Base-by-base conservation (phyloP, 2,329 filamentous ascomycete species). In the Colletotrichum zoysiae region DNA sequence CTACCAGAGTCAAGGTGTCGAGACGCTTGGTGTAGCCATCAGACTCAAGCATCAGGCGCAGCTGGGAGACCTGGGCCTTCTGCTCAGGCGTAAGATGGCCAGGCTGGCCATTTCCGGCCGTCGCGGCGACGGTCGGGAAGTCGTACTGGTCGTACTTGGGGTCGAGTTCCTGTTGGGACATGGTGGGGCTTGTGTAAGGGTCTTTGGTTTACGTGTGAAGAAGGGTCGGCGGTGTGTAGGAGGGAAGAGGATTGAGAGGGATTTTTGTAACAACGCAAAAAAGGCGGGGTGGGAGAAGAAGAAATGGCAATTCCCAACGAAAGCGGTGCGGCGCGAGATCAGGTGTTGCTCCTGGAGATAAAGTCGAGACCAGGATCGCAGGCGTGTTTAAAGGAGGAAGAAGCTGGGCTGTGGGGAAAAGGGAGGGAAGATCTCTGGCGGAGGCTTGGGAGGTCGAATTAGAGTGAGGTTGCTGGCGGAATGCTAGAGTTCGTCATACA, bases 91-190 rank as follows among this genome's bases (percentile, higher is more conserved):
- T 96, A 78, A 97, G 92, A 83, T 97, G 90, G 80, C 96, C 96
- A 74, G 95, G 92, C 82, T 98, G 95, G 75, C 96, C 96, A 77
- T 86, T 85, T 80, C 91, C 89, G 58, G 88, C 81, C 76, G 90
- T 89, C 67, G 93, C 89, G 58, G 94, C 90, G 74, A 89, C 92
- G 75, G 91, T 94, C 74, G 96, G 96, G 86, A 90, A 98, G 84
- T 98, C 95, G 84, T 96, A 98, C 86, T 97, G 83, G 85, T 98
- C 96, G 87, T 98, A 97, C 86, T 97, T 98, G 81, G 93, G 88
- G 83, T 97, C 91, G 78, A 94, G 81, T 81, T 89, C 84, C 38
- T 63, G 67, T 48, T 72, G 70, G 53, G 70, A 60, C 70, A 73
- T 73, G 57, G 70, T 71, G 70, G 70, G 67, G 56, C 59, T 61